These are phyloP conservation scores for Allium cepa DNA, from an alignment of 106 monocot genomes.

Conservation along the genomic window DNA sequence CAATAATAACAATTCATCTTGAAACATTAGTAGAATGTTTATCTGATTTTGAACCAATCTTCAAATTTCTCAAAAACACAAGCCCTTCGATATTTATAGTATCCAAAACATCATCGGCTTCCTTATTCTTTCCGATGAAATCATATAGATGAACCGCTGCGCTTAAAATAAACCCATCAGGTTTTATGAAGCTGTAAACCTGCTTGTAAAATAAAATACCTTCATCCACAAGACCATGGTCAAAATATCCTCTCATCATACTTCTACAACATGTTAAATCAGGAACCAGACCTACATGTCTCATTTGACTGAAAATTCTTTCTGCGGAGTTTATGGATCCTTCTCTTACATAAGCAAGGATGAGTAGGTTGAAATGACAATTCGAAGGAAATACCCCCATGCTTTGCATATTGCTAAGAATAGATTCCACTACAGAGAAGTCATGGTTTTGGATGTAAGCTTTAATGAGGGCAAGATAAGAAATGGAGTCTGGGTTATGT, in stretches of 20 bases:
- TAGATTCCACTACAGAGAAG: slow-evolving; percentile 49
- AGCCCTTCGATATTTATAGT: slow-evolving; percentile 37
- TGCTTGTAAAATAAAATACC: slow-evolving; percentile 69
- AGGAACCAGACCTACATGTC: slow-evolving; percentile 37
- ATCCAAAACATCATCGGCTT: slow-evolving; percentile 49
- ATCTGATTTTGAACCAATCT: slow-evolving; percentile 47
- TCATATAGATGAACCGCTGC: slow-evolving; percentile 81
- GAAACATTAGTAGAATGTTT: neutral
- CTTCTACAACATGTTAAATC: slow-evolving; percentile 72
- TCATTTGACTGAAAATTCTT: slow-evolving; percentile 60
- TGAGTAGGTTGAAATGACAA: slow-evolving; percentile 75
- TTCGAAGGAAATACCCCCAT: slow-evolving; percentile 35
- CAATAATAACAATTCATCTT: too few relatives aligned
- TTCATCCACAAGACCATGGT: slow-evolving; percentile 52
- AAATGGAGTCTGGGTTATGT: slow-evolving; percentile 55
- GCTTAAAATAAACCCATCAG: slow-evolving; percentile 80
- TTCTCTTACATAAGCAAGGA: slow-evolving; percentile 48
- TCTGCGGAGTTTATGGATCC: slow-evolving; percentile 56
- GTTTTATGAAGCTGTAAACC: slow-evolving; percentile 34
- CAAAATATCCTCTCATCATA: slow-evolving; percentile 71
- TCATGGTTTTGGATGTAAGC: slow-evolving; percentile 42
- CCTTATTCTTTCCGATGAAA: slow-evolving; percentile 27
- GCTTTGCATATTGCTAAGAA: slow-evolving; percentile 43
- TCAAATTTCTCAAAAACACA: slow-evolving; percentile 62
- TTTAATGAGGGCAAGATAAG: slow-evolving; percentile 70